Evolutionary conservation across 1,139 yeast species (phyloP).

Genomic region (Torulaspora pretoriensis): DNA sequence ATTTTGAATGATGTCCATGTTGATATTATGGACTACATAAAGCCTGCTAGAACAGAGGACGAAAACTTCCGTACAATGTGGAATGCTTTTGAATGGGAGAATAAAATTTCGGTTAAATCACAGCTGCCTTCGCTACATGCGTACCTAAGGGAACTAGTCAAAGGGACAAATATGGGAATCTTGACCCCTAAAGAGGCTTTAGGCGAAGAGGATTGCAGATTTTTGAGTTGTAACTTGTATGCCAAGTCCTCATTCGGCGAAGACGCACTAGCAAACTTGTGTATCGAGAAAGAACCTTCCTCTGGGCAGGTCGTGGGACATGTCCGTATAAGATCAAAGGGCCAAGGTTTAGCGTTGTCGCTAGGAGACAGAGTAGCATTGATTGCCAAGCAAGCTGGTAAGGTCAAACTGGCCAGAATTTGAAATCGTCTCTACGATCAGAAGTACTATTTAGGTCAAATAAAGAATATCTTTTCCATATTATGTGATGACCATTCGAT

Average conservation of each 20-base stretch:
- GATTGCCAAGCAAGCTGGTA: constrained; percentile 54
- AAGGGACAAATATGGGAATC: constrained; percentile 90
- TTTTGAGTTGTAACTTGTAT: constrained; percentile 89
- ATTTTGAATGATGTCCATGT: constrained; percentile 92
- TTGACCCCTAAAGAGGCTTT: constrained; percentile 81
- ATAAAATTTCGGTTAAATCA: constrained; percentile 87
- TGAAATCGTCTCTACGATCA: constrained; percentile 2
- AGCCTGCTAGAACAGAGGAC: constrained; percentile 88
- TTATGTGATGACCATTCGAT: neutral
- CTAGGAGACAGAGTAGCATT: constrained; percentile 92
- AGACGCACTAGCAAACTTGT: constrained; percentile 92
- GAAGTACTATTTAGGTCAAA: constrained; percentile 1
- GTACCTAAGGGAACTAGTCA: constrained; percentile 71
- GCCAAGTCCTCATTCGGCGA: constrained; percentile 95
- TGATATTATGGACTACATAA: constrained; percentile 95
- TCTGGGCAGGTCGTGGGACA: constrained; percentile 82
- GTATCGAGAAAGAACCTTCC: constrained; percentile 74
- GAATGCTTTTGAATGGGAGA: constrained; percentile 99
- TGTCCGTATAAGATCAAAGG: constrained; percentile 94
- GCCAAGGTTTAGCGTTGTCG: constrained; percentile 93
- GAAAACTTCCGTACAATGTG: constrained; percentile 94
- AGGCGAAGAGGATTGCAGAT: constrained; percentile 81
- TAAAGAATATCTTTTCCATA: too few species aligned
- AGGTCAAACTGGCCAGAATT: constrained; percentile 36
- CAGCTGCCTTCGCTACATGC: constrained; percentile 62